Percentiles rank a stretch among this genome's conserved stretches.
Evolutionary conservation across 2,329 filamentous ascomycete species (phyloP).

Genomic region (Gnomoniopsis sp.): DNA sequence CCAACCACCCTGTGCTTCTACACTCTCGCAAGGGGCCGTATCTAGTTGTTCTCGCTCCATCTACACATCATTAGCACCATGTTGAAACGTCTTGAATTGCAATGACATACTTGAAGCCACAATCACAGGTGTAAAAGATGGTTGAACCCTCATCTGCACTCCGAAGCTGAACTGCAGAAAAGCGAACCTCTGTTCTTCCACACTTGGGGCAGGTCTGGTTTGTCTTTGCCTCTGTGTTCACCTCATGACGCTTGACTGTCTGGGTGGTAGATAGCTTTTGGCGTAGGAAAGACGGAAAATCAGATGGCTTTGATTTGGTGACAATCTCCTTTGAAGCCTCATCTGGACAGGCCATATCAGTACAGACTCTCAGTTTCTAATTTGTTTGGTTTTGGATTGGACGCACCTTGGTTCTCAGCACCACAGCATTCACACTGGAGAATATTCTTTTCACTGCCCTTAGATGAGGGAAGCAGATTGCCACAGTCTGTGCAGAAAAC

Average conservation of each 20-base stretch:
- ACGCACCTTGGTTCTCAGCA: conserved; percentile 74
- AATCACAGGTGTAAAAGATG: conserved; percentile 85
- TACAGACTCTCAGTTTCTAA: background rate
- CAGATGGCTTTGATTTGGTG: conserved; percentile 81
- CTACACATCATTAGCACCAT: conserved; percentile 30
- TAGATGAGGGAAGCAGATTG: conserved; percentile 79
- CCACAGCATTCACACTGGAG: conserved; percentile 85
- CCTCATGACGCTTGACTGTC: conserved; percentile 71
- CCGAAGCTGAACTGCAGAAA: conserved; percentile 79
- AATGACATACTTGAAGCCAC: conserved; percentile 70
- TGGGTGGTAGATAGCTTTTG: conserved; percentile 87
- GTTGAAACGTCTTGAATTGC: conserved; percentile 1
- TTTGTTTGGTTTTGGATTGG: background rate
- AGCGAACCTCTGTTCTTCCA: conserved; percentile 77
- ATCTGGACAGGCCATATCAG: conserved; percentile 44
- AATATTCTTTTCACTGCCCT: conserved; percentile 70
- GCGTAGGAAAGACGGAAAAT: conserved; percentile 86
- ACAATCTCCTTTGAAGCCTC: conserved; percentile 71
- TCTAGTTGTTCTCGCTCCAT: conserved; percentile 60
- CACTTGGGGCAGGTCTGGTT: conserved; percentile 76
- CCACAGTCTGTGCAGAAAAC: conserved; percentile 93
- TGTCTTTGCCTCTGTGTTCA: conserved; percentile 68
- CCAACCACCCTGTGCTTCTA: background rate
- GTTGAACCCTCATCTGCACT: conserved; percentile 95
- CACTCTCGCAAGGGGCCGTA: background rate